These are phyloP conservation scores for Pythium volutum DNA, from an alignment of 352 stramenopile genomes.

Conservation along the genomic window DNA sequence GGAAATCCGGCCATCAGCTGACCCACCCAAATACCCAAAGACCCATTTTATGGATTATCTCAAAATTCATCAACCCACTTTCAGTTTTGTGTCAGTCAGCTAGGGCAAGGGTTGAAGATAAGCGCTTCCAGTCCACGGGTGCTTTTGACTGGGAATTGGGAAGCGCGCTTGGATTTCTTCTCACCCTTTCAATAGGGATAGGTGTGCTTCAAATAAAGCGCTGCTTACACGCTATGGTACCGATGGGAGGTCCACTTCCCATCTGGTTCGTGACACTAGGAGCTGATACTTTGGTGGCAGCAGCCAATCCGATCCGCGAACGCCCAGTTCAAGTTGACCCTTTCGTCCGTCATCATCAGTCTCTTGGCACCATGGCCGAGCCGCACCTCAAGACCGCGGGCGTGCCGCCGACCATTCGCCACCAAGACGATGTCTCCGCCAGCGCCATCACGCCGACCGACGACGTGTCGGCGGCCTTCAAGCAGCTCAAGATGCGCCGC, in stretches of 20 bases:
- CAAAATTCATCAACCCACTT: conserved; percentile 1
- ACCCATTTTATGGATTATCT: neutral
- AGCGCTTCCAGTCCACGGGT: neutral
- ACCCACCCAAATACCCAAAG: conserved; percentile 9
- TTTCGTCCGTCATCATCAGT: neutral
- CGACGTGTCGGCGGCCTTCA: conserved; percentile 65
- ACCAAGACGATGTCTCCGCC: conserved; percentile 68
- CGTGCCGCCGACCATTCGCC: conserved; percentile 67
- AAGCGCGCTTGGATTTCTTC: neutral
- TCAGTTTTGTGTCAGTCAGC: neutral
- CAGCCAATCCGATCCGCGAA: neutral
- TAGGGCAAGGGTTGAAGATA: neutral
- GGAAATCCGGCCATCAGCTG: no score
- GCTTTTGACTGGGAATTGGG: no score
- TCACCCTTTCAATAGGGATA: neutral
- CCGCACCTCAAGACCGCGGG: conserved; percentile 86
- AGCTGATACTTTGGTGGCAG: neutral
- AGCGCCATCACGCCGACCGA: conserved; percentile 68
- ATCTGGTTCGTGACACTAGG: conserved; percentile 4
- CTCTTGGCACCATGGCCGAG: conserved; percentile 59
- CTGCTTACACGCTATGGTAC: neutral
- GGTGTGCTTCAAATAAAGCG: neutral
- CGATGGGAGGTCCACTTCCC: neutral
- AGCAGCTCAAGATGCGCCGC: conserved; percentile 87
- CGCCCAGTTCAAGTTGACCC: neutral